A percentile compares a stretch with the other conserved stretches of the same genome.
Evolutionary conservation across 2,329 filamentous ascomycete species (phyloP).

Genomic region (Acrodontium crateriforme): DNA sequence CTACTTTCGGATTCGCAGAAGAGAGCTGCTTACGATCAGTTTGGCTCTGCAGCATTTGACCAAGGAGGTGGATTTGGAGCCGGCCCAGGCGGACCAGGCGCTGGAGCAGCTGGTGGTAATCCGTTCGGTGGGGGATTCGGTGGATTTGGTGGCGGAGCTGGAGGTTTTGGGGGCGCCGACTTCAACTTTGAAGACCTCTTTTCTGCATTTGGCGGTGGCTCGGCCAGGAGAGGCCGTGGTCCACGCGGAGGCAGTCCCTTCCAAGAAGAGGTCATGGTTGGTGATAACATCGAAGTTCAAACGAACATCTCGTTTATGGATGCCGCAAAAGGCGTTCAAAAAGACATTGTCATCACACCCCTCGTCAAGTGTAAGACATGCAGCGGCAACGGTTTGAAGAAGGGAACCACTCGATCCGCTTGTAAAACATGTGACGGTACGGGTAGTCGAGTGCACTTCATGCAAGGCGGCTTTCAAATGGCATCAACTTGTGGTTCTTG

Average conservation of each 20-base stretch:
- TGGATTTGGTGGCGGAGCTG: slow-evolving; percentile 47
- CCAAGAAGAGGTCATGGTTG: slow-evolving; percentile 65
- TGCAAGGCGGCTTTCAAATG: slow-evolving; percentile 93
- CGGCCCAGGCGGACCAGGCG: slow-evolving; percentile 50
- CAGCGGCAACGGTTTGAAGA: slow-evolving; percentile 68
- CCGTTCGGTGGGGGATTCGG: slow-evolving; percentile 48
- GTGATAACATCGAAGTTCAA: slow-evolving; percentile 91
- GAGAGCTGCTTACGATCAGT: slow-evolving; percentile 82
- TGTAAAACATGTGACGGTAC: slow-evolving; percentile 78
- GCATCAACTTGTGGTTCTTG: slow-evolving; percentile 75
- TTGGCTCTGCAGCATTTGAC: slow-evolving; percentile 65
- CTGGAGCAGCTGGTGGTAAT: slow-evolving; percentile 45
- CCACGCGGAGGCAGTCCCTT: slow-evolving; percentile 52
- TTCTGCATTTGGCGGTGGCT: slow-evolving; percentile 58
- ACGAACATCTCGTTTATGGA: slow-evolving; percentile 91
- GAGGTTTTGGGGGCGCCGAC: slow-evolving; percentile 36
- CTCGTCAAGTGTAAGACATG: slow-evolving; percentile 72
- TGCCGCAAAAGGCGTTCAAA: slow-evolving; percentile 77
- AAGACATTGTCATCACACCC: slow-evolving; percentile 78
- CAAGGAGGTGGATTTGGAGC: slow-evolving; percentile 56
- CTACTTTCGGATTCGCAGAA: slow-evolving; percentile 86
- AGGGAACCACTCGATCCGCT: slow-evolving; percentile 55
- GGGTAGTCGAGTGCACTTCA: slow-evolving; percentile 73
- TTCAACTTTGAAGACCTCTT: slow-evolving; percentile 98
- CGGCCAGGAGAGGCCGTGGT: slow-evolving; percentile 31